Evolutionary conservation across 495 filamentous ascomycete genomes (phyloP).

Genomic region (Penicillium odoratum): DNA sequence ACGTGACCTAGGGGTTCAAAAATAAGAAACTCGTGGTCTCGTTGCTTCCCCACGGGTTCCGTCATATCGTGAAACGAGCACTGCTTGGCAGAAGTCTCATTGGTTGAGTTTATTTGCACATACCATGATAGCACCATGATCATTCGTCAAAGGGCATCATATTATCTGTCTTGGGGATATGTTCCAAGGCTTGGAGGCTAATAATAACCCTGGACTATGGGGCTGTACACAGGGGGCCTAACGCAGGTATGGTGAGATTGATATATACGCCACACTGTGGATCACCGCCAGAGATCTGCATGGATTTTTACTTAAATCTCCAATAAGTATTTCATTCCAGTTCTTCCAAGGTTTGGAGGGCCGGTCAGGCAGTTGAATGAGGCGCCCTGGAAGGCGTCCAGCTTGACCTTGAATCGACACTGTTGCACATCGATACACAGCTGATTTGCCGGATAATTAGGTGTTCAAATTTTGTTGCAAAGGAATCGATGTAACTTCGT

Average conservation of each 20-base stretch:
- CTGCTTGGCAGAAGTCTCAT: neutral
- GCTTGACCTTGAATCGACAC: neutral
- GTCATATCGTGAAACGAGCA: neutral
- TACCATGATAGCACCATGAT: neutral
- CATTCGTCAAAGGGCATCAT: neutral
- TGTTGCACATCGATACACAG: neutral
- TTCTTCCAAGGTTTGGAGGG: neutral
- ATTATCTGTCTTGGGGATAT: neutral
- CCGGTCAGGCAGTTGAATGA: neutral
- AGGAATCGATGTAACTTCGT: slow-evolving; percentile 2
- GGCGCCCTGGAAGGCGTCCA: slow-evolving; percentile 16
- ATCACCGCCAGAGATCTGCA: neutral
- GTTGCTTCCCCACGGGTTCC: neutral
- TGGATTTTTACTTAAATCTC: neutral
- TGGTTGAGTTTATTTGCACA: neutral
- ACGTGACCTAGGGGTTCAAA: neutral
- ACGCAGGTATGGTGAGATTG: neutral
- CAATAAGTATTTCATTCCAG: neutral
- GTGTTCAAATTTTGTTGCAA: neutral
- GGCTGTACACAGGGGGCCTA: slow-evolving; percentile 4
- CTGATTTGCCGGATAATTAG: slow-evolving; percentile 1
- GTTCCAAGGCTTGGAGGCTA: neutral
- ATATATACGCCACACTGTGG: neutral
- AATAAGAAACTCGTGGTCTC: neutral
- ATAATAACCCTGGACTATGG: neutral